phyloP scores from a whole-genome alignment of 2,329 filamentous ascomycete genomes.

The Talaromyces sp. region DNA sequence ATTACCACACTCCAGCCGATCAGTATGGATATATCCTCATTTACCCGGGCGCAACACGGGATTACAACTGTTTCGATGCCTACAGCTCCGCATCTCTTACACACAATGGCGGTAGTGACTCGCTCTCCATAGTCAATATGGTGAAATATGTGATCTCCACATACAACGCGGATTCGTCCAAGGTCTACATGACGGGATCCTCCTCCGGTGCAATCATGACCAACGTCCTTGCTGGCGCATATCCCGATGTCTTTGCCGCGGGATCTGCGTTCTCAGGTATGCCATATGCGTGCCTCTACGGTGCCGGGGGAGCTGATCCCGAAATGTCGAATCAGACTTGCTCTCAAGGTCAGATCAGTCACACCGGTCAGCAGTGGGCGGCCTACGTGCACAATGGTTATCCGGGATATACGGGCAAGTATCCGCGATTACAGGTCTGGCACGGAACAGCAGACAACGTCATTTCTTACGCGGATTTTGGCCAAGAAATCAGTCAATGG shows the following conservation, averaged over 20 bases:
- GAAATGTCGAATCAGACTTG: slow-evolving; percentile 8
- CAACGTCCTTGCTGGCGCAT: slow-evolving; percentile 13
- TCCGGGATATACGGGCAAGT: slow-evolving; percentile 8
- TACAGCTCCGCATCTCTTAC: slow-evolving; percentile 1
- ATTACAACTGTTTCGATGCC: slow-evolving; percentile 10
- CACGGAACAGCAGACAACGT: slow-evolving; percentile 13
- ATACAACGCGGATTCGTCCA: slow-evolving; percentile 12
- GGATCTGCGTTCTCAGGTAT: slow-evolving; percentile 12
- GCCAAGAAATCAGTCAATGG: slow-evolving; percentile 13
- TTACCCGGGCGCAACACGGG: slow-evolving; percentile 1
- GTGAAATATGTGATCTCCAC: slow-evolving; percentile 8
- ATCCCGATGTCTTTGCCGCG: slow-evolving; percentile 14
- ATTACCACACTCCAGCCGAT: slow-evolving; percentile 8
- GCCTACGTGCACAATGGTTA: slow-evolving; percentile 11
- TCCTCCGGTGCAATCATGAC: slow-evolving; percentile 17
- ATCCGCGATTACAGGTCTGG: slow-evolving; percentile 12
- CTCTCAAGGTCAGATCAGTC: slow-evolving; percentile 3
- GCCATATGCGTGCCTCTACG: slow-evolving; percentile 8
- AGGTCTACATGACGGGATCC: slow-evolving; percentile 14
- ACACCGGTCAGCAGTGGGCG: slow-evolving; percentile 6
- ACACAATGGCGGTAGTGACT: slow-evolving; percentile 2
- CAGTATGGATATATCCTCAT: slow-evolving; percentile 12
- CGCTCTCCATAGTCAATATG: slow-evolving; percentile 11
- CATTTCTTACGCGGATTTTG: neutral
- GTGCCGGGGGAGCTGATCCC: neutral